phyloP scores from a whole-genome alignment of 176 grass and related monocot genomes.

The Eragrostis curvula region DNA sequence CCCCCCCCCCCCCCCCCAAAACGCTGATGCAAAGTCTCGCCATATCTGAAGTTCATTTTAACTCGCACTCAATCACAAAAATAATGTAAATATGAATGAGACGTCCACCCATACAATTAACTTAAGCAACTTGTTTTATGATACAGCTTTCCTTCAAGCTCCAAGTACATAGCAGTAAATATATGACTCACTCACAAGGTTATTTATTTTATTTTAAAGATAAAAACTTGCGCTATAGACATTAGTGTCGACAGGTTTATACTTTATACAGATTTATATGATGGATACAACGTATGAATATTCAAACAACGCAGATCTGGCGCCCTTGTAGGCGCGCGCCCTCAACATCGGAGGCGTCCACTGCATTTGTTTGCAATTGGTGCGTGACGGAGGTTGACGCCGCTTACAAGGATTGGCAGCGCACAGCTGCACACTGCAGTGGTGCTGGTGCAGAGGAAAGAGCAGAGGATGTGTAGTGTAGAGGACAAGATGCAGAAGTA shows the following conservation, averaged over 20 bases:
- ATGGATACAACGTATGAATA: background rate
- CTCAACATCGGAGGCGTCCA: no score
- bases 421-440: no score
- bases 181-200: conserved; percentile 6
- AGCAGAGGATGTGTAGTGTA: no score
- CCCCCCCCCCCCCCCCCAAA: no score
- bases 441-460: no score
- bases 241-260: background rate
- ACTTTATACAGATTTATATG: background rate
- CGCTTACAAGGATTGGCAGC: no score
- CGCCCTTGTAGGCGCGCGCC: no score
- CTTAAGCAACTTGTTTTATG: background rate
- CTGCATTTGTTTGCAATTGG: no score
- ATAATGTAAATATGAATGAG: conserved; percentile 10
- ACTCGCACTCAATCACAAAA: conserved; percentile 24
- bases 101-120: background rate
- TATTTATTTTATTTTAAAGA: conserved; percentile 8
- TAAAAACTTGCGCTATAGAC: background rate
- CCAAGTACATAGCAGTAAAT: conserved; percentile 8
- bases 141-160: conserved; percentile 6
- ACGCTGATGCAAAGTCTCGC: conserved; percentile 10
- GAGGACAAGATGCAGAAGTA: no score
- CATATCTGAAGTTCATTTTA: background rate
- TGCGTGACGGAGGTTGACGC: no score
- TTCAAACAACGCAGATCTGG: no score